phyloP scores from a whole-genome alignment of 441 rosid genomes.

The Aquilaria agallochum region DNA sequence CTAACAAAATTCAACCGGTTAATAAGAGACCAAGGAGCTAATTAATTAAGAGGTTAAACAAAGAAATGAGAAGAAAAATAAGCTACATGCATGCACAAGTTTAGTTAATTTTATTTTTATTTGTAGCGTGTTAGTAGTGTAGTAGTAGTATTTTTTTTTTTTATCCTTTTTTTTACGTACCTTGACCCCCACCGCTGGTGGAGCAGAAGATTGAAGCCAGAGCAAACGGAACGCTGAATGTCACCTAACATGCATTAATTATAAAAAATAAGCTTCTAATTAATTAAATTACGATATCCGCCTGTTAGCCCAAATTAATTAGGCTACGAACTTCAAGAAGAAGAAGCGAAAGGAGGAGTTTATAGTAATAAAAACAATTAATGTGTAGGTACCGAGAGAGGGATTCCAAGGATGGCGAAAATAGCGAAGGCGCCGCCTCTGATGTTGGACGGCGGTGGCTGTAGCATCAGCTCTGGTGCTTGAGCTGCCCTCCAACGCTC shows the following conservation, averaged over 20 bases:
- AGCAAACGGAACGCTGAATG: conserved; percentile 85
- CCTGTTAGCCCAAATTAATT: no score
- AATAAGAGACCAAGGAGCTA: background rate
- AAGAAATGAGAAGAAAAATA: background rate
- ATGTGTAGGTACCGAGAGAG: conserved; percentile 43
- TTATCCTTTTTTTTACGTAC: conserved; percentile 19
- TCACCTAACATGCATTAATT: conserved; percentile 31
- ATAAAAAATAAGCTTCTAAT: no score
- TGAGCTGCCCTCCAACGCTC: conserved; percentile 35
- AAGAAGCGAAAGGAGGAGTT: background rate
- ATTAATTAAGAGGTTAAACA: background rate
- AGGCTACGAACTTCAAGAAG: background rate
- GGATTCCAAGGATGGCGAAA: conserved; percentile 66
- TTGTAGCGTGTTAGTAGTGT: no score
- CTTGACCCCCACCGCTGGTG: conserved; percentile 78
- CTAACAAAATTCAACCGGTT: background rate
- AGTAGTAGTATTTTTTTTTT: background rate
- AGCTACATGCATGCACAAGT: background rate
- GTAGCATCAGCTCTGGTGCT: conserved; percentile 27
- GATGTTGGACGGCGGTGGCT: conserved; percentile 49
- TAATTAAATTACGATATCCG: no score
- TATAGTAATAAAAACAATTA: background rate
- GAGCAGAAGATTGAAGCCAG: conserved; percentile 77
- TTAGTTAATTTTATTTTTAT: no score
- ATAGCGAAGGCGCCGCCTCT: conserved; percentile 57